Base-by-base conservation (phyloP, 305 asterid genomes). In the Fraxinus platypoda region DNA sequence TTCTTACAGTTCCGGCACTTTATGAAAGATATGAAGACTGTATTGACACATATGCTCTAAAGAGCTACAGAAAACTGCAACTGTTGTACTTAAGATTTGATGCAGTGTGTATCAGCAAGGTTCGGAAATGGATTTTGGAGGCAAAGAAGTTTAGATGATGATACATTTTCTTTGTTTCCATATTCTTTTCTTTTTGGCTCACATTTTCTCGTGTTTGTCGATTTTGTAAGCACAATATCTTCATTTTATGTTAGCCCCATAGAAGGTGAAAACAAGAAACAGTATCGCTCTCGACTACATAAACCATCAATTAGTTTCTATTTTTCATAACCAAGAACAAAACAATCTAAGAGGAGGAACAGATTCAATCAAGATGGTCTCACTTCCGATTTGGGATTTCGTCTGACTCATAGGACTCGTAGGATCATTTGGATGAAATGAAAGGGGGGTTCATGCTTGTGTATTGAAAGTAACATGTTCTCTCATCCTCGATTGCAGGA, bases 1-100 rank as follows among this genome's bases (percentile, higher is more conserved):
- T 86, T 79, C 95, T 95, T 80, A 94, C 97, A 54, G 79, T 94
- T 77, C 98, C 98, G 12, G 97, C 89, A 68, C 74, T 91, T 43
- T 94, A 91, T 26, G 97, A 92, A 83, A 92, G 90, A 88, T 93
- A 87, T n/a, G 95, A 92, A 86, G 87, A 90, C 66, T 80, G 37
- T 73, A 79, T 91, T 15, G 94, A 94, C 31, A 74, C 28, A 77
- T 78, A 52, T 83, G 83, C 82, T 31, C 71, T 90, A 41, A 75
- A 35, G 70, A 83, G 82, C 81, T 90, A 78, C 85, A 74, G 84
- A 87, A 90, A 78, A 72, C 80, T 91, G 88, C 85, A 83, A 83
- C 85, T 75, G 23, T 74, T 89, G 35, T 84, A 82, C 59, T 35
- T 83, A 72, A 85, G 89, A 84, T 73, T 93, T 72, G 93, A 94